Conservation (phyloP, 2,329 filamentous ascomycete genomes). For the Pestalotiopsis sp. region DNA sequence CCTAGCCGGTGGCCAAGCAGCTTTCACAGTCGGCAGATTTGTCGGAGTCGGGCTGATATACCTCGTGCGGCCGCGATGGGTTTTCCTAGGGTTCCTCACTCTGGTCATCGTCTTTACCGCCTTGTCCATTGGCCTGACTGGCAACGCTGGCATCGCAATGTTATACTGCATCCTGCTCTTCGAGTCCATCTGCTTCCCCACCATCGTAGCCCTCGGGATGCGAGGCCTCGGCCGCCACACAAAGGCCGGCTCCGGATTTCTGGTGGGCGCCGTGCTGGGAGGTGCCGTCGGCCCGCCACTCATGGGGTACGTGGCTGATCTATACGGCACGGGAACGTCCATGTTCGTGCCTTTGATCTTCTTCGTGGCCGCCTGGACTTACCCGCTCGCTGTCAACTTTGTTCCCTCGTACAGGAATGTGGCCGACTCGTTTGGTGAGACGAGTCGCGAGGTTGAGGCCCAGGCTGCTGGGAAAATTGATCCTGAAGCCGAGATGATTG, state of each 20-base stretch:
- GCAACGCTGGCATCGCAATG: conserved; percentile 54
- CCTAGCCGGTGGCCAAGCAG: conserved; percentile 59
- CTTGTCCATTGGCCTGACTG: conserved; percentile 51
- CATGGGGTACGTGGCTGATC: conserved; percentile 49
- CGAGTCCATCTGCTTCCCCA: conserved; percentile 60
- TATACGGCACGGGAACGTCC: conserved; percentile 39
- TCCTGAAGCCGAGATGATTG: background rate
- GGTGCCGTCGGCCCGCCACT: conserved; percentile 58
- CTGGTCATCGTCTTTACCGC: conserved; percentile 56
- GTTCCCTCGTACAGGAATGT: background rate
- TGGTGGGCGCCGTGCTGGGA: conserved; percentile 56
- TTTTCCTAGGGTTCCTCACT: conserved; percentile 55
- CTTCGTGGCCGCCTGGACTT: conserved; percentile 40
- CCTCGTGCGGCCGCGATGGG: conserved; percentile 52
- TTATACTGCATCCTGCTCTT: conserved; percentile 59
- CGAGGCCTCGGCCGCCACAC: conserved; percentile 58
- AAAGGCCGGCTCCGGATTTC: conserved; percentile 54
- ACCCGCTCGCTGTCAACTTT: background rate
- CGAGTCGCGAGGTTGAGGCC: background rate
- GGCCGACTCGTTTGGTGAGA: background rate
- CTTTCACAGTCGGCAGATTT: conserved; percentile 62
- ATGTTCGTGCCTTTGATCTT: conserved; percentile 50
- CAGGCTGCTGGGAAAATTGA: background rate
- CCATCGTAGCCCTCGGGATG: conserved; percentile 60
- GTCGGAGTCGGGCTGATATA: conserved; percentile 56